Conservation (phyloP, 164 flowering plant species). For the Magnolia kwangsiensis region DNA sequence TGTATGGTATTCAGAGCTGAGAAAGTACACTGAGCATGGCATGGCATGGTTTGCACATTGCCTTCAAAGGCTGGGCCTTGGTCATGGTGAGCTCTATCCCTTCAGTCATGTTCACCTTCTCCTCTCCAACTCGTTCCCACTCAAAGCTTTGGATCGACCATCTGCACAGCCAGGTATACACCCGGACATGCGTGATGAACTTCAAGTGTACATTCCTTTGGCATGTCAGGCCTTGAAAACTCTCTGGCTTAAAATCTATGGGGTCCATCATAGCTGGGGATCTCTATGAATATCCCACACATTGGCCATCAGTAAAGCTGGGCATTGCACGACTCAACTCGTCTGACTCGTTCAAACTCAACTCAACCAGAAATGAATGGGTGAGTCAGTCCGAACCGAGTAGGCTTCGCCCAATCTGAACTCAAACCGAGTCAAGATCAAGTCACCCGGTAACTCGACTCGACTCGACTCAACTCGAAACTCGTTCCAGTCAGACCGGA, state of each 20-base stretch:
- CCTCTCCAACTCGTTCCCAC: conserved; percentile 11
- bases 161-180: conserved; percentile 10
- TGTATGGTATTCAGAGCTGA: not conserved
- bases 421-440: too few species aligned
- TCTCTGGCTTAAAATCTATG: conserved; percentile 42
- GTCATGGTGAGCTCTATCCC: conserved; percentile 13
- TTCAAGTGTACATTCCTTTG: conserved; percentile 7
- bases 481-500: too few species aligned
- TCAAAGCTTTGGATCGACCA: conserved; percentile 13
- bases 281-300: conserved; percentile 49
- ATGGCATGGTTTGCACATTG: conserved; percentile 3
- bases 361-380: too few species aligned
- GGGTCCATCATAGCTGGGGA: conserved; percentile 39
- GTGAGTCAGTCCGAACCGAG: too few species aligned
- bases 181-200: conserved; percentile 21
- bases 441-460: too few species aligned
- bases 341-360: too few species aligned
- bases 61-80: conserved; percentile 13
- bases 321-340: too few species aligned
- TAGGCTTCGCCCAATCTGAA: too few species aligned
- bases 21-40: conserved; percentile 8
- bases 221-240: conserved; percentile 30
- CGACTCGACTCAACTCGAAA: too few species aligned
- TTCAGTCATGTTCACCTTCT: conserved; percentile 6
- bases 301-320: conserved; percentile 19